Percentiles rank a stretch among this genome's conserved stretches.
Conservation (phyloP, 1,284 basidiomycete genomes). For the Meira nashicola region DNA sequence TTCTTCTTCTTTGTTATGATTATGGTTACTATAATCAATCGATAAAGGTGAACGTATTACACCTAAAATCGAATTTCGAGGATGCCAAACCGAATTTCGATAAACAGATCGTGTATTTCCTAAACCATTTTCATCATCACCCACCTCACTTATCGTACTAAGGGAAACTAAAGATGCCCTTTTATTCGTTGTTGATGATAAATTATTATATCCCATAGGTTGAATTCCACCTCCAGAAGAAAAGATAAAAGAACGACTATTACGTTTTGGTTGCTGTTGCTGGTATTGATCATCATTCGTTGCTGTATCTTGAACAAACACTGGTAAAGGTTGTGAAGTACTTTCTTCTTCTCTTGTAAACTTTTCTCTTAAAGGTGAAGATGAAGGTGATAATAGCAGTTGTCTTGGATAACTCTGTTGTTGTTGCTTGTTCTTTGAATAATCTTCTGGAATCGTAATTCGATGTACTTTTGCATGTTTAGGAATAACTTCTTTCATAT, state of each 20-base stretch:
- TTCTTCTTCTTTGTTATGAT: background rate
- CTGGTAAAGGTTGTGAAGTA: background rate
- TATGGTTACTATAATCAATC: background rate
- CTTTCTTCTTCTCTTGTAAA: background rate
- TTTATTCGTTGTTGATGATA: background rate
- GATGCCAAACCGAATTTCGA: too few relatives aligned
- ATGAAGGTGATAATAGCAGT: too few relatives aligned
- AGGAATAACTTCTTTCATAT: too few relatives aligned
- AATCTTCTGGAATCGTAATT: too few relatives aligned
- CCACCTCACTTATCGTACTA: conserved; percentile 6
- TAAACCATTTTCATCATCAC: too few relatives aligned
- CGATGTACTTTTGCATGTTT: too few relatives aligned
- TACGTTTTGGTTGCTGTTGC: background rate
- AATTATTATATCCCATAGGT: background rate
- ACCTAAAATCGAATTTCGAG: too few relatives aligned
- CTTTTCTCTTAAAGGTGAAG: background rate
- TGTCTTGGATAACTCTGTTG: too few relatives aligned
- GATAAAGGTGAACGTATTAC: background rate
- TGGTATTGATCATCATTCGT: background rate
- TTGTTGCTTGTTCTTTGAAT: too few relatives aligned
- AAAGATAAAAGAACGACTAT: background rate
- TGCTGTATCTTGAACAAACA: background rate
- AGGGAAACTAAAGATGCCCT: background rate
- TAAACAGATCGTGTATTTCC: too few relatives aligned
- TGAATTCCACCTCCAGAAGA: background rate